Conservation (phyloP, 192 early-diverging fungal genomes). For the Borealophlyctis nickersoniae region DNA sequence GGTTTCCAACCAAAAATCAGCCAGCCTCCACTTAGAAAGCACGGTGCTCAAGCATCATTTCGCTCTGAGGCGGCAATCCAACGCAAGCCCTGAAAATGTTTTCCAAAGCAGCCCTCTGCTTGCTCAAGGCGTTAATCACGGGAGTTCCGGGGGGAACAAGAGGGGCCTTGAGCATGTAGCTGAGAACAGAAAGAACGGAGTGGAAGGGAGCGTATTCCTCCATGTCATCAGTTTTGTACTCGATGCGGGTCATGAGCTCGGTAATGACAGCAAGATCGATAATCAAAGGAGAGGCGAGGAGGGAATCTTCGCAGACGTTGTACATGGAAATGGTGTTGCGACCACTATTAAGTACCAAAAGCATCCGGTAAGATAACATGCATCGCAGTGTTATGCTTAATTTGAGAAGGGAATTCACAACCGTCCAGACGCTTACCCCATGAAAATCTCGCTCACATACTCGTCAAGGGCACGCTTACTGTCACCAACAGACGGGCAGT, state of each 20-base stretch:
- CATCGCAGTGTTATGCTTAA: background rate
- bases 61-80: slow-evolving; percentile 91
- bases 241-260: slow-evolving; percentile 95
- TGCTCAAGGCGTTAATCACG: slow-evolving; percentile 92
- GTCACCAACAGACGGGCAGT: slow-evolving; percentile 93
- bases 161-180: slow-evolving; percentile 98
- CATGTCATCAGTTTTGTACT: slow-evolving; percentile 80
- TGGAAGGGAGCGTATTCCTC: slow-evolving; percentile 79
- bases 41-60: slow-evolving; percentile 86
- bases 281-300: slow-evolving; percentile 95
- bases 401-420: background rate
- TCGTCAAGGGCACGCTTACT: slow-evolving; percentile 98
- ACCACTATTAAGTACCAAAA: slow-evolving; percentile 44
- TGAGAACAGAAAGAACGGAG: slow-evolving; percentile 88
- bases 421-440: slow-evolving; percentile 54
- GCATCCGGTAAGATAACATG: background rate
- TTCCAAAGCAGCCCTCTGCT: slow-evolving; percentile 96
- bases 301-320: slow-evolving; percentile 99
- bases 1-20: no score
- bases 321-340: slow-evolving; percentile 95
- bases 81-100: slow-evolving; percentile 97
- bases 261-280: slow-evolving; percentile 92
- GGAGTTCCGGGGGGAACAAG: slow-evolving; percentile 89
- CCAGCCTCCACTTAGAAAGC: slow-evolving; percentile 12
- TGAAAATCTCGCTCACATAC: slow-evolving; percentile 98